Percentiles rank a stretch among this genome's conserved stretches.
Conservation (phyloP, 1,284 basidiomycete genomes). For the Vanrija sp. region DNA sequence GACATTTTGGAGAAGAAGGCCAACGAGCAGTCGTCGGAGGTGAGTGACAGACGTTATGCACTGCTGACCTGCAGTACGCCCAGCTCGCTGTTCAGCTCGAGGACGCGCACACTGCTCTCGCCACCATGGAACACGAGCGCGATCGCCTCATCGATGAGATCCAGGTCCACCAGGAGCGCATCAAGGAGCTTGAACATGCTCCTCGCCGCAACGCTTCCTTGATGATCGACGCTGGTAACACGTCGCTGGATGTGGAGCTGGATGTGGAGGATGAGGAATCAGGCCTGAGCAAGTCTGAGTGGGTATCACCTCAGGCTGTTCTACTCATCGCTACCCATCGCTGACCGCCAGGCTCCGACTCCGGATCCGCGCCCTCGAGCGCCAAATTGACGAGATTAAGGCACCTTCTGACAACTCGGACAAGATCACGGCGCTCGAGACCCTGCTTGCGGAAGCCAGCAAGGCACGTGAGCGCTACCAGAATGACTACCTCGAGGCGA, state of each 20-base stretch:
- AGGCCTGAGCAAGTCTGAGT: constrained; percentile 81
- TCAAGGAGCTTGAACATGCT: constrained; percentile 74
- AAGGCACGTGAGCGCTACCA: constrained; percentile 86
- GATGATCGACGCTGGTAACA: constrained; percentile 15
- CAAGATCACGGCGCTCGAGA: constrained; percentile 76
- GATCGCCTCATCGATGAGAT: constrained; percentile 77
- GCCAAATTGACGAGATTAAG: constrained; percentile 70
- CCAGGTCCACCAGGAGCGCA: constrained; percentile 84
- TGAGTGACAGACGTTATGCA: constrained; percentile 54
- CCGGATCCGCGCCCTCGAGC: constrained; percentile 72
- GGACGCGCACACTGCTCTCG: constrained; percentile 64
- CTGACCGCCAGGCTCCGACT: constrained; percentile 45
- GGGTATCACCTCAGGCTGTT: constrained; percentile 4
- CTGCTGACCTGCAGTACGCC: constrained; percentile 51
- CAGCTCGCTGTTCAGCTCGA: constrained; percentile 71
- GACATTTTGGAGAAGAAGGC: constrained; percentile 70
- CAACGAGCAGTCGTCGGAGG: constrained; percentile 23
- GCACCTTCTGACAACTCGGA: constrained; percentile 50
- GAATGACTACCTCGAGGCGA: constrained; percentile 76
- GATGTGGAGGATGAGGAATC: constrained; percentile 50
- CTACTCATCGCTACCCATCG: background rate
- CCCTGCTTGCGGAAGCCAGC: constrained; percentile 83
- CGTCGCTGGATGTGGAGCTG: constrained; percentile 49
- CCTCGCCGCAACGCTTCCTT: constrained; percentile 4
- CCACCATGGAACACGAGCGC: constrained; percentile 60